Base-by-base conservation (phyloP, 2,329 filamentous ascomycete genomes). In the Fusarium sp. region DNA sequence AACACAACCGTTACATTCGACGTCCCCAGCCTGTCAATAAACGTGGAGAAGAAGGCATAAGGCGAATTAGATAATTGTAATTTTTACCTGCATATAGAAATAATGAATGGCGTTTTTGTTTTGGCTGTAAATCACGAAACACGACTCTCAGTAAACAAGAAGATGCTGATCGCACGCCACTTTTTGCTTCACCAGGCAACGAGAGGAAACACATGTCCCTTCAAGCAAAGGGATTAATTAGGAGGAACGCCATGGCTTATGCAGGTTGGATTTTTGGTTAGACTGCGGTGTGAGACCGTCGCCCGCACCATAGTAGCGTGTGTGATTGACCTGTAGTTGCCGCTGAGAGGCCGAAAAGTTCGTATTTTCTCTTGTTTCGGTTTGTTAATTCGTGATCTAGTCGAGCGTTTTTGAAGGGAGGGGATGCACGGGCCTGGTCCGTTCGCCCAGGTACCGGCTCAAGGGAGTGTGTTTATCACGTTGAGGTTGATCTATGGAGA, bases 1-100 rank as follows among this genome's bases (percentile, higher is more conserved):
- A 56, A 71, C 23, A 68, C 72, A 6, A 81, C 80, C 39, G 83
- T 86, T 50, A 87, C 85, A 2, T 85, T 87, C 65, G 76, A 76
- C 33, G 83, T 84, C 4, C 75, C 78, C 10, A 59, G 71, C 22
- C 66, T 82, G 39, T 74, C 78, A 27, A 78, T 82, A 65, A 75
- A 81, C 41, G 71, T 80, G n/a, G 62, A 70, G 46, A 70, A 62
- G 50, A 64, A 64, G 11, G 35, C 61, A 8, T 64, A 14, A 22
- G 41, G 14, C 39, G 6, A 13, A 51, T n/a, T 10, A 43, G 55
- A 40, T 37, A 37, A 37, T 37, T 37, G 7, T 37, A 10, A 37
- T 37, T 37, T 33, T 37, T 17, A 37, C 17, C 17, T 53, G 56
- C 43, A 60, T 48, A 57, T 62, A 59, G 23, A 62, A 64, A 40